Conservation (phyloP, 2,329 filamentous ascomycete species). For the Fusarium concolor region DNA sequence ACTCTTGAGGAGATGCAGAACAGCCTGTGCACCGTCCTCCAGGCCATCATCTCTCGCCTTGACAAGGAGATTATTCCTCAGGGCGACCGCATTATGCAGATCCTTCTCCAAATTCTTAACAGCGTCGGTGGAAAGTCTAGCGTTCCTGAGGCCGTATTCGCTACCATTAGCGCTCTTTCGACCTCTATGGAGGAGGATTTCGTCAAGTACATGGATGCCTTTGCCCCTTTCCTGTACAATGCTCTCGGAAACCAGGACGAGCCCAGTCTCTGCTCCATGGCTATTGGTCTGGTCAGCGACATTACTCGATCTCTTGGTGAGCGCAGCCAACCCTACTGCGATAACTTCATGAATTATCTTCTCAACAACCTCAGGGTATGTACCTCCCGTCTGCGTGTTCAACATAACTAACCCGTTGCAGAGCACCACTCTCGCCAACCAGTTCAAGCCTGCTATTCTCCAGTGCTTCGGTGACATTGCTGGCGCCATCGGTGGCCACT, state of each 20-base stretch:
- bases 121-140: slow-evolving; percentile 86
- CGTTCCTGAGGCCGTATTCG: slow-evolving; percentile 94
- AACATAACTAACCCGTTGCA: slow-evolving; percentile 51
- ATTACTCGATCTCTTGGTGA: slow-evolving; percentile 92
- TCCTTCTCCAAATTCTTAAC: slow-evolving; percentile 82
- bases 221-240: slow-evolving; percentile 91
- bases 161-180: slow-evolving; percentile 89
- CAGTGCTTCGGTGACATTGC: slow-evolving; percentile 99
- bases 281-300: slow-evolving; percentile 96
- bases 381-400: slow-evolving; percentile 34
- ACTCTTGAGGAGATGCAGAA: slow-evolving; percentile 98
- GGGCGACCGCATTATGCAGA: slow-evolving; percentile 93
- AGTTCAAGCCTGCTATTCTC: slow-evolving; percentile 97
- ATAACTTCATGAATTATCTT: slow-evolving; percentile 97
- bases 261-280: slow-evolving; percentile 93
- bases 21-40: slow-evolving; percentile 88
- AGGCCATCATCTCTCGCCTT: slow-evolving; percentile 90
- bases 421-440: slow-evolving; percentile 88
- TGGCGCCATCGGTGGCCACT: slow-evolving; percentile 89
- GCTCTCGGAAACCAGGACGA: slow-evolving; percentile 96
- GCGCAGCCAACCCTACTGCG: slow-evolving; percentile 93
- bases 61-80: slow-evolving; percentile 92
- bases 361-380: slow-evolving; percentile 87
- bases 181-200: slow-evolving; percentile 94
- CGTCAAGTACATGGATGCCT: slow-evolving; percentile 96